These are phyloP conservation scores for Pelargonium nanum DNA, from an alignment of 345 rosid genomes.

Conservation along the genomic window DNA sequence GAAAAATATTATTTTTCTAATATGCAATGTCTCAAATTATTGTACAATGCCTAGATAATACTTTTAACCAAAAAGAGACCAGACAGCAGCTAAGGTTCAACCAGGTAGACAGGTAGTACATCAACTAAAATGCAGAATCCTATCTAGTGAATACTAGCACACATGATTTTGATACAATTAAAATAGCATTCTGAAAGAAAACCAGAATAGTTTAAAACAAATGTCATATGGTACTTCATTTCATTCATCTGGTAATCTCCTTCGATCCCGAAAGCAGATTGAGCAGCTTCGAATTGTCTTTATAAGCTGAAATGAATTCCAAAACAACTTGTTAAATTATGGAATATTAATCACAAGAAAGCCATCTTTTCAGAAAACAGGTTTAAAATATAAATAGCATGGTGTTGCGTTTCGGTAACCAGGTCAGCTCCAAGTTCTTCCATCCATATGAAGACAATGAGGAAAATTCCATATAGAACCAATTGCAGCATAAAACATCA, in stretches of 20 bases:
- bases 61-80: too few species aligned
- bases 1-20: too few species aligned
- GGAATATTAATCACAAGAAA: background rate
- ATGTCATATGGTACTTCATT: conserved; percentile 17
- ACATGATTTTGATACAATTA: background rate
- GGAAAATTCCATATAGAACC: too few species aligned
- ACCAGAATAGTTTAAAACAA: background rate
- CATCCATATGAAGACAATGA: too few species aligned
- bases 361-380: background rate
- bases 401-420: too few species aligned
- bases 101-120: too few species aligned
- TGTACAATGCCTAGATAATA: too few species aligned
- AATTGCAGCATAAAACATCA: too few species aligned
- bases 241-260: conserved; percentile 6
- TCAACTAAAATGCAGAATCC: background rate
- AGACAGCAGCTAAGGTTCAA: too few species aligned
- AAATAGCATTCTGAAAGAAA: background rate
- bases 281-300: conserved; percentile 8
- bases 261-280: conserved; percentile 6
- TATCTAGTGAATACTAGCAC: background rate
- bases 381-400: background rate
- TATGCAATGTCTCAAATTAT: too few species aligned
- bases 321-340: background rate
- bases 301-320: conserved; percentile 7
- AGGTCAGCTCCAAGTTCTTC: too few species aligned